Base-by-base conservation (phyloP, 768 basidiomycete genomes). In the Amanita pseudoporphyria region DNA sequence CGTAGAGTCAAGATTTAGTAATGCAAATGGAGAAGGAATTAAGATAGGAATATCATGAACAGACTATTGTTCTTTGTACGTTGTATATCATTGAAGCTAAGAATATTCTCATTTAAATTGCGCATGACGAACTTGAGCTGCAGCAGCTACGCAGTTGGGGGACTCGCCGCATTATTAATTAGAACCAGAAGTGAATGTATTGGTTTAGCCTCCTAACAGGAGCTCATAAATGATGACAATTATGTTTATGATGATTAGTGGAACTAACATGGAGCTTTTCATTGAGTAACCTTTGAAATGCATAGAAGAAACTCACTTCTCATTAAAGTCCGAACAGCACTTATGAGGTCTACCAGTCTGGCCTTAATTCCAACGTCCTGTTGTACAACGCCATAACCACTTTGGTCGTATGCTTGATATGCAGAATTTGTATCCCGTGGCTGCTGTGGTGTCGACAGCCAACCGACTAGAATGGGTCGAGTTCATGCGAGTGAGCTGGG, bases 251-350 rank as follows among this genome's bases (percentile, higher is more conserved):
- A 74, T 81, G 62, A 98, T 97, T 38, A 98, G 71, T 32, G 94
- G 94, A 75, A 98, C 94, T 98, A 53, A 18, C 57, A 57, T 28
- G n/a, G n/a, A n/a, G n/a, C n/a, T n/a, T n/a, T n/a, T n/a, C 45
- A 49, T 47, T 43, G 13, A n/a, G 18, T 19, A 21, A 38, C 5
- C 49, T 9, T 69, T 43, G 47, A 10, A 46, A 49, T 39, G 52
- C 21, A 26, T 9, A 2, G 38, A 32, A 32, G 33, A 47, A 36
- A 81, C 94, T 72, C 64, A 99, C 95, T 92, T 66, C 95, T 81
- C 89, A 98, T 90, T 58, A 99, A 74, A 40, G 95, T 98, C 68
- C 95, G 76, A 53, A 97, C 92, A 32, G 95, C 95, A 58, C 87
- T 81, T 54, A 97, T 96, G 58, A 99, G 79, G 70, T 89, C 88